Evolutionary conservation across 2,329 filamentous ascomycete species (phyloP), one percentile per base, ranked within the genome.

Genomic region (Onygenales sp.): DNA sequence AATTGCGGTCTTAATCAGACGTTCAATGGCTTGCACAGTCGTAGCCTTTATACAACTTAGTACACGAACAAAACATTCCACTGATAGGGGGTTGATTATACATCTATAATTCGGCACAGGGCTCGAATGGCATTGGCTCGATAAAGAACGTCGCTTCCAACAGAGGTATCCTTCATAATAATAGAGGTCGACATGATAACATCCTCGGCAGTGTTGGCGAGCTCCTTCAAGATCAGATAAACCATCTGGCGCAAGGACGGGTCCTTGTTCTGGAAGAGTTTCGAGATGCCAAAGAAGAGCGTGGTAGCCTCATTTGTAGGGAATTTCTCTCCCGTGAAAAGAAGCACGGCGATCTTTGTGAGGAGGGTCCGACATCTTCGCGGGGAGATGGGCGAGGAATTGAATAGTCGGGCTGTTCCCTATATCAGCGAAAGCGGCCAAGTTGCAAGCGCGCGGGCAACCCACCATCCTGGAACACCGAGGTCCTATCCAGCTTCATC

Each of bases 181-280:
- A 92, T 96, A 74, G 89, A 95, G 14, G 93, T 98, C 57, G 96
- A 93, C 93, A 98, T 97, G 70, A 98, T 98, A 59, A 96, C 94
- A 79, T 98, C 93, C 76, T 97, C 90, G 55, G 93, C 93, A 27
- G 90, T 95, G 71, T 85, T 84, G 61, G 92, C 89, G 65, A 98
- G 80, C 80, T 98, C 93, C 82, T 97, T 98, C 77, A 97, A 88
- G 69, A 96, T 85, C 61, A 97, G 80, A 76, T 97, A 95, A 50
- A 98, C 92, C 91, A 97, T 96, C 78, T 98, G 93, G 66, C 93
- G 89, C 68, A 98, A 80, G 64, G 89, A 92, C 65, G 91, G 87
- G 85, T 98, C 93, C 74, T 96, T 97, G 76, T 97, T 97, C 79
- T 97, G 92, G 81, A 98, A 98, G 56, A 97, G 82, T 80, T 97